Percentiles rank a stretch among this genome's conserved stretches.
Evolutionary conservation across 2,329 filamentous ascomycete genomes (phyloP).

Genomic region (Cladorrhinum sp.): DNA sequence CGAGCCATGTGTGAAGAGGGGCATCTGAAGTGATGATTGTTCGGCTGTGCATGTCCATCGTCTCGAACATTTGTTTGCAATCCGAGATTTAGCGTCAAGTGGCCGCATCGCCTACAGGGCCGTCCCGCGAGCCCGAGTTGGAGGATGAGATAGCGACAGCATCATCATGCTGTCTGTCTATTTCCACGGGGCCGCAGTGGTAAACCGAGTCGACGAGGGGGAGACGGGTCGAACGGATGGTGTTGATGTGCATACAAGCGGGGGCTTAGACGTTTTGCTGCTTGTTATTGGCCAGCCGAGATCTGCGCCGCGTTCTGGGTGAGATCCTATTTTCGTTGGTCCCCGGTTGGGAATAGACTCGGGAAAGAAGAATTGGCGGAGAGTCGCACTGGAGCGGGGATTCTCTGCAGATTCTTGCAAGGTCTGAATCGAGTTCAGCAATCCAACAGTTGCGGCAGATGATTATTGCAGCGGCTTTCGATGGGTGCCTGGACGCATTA

Average conservation of each 20-base stretch:
- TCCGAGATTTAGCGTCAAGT: not conserved
- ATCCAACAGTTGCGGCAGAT: not conserved
- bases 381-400: not conserved
- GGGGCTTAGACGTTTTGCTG: constrained; percentile 16
- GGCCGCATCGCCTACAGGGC: not conserved
- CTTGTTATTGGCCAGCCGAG: constrained; percentile 20
- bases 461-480: not conserved
- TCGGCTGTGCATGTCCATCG: not conserved
- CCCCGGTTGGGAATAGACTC: constrained; percentile 9
- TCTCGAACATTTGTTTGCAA: not conserved
- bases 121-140: not conserved
- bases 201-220: not conserved
- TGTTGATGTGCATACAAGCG: constrained; percentile 20
- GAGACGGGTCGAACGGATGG: constrained; percentile 7
- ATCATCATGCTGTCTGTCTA: not conserved
- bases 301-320: constrained; percentile 25
- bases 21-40: not conserved
- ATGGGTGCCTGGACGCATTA: constrained; percentile 3
- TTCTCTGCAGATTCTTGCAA: not conserved
- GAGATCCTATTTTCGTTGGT: constrained; percentile 29
- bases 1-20: not conserved
- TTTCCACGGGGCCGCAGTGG: constrained; percentile 2
- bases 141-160: not conserved
- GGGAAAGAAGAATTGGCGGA: constrained; percentile 3
- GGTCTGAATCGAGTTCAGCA: not conserved